These are phyloP conservation scores for Kernera saxatilis DNA, from an alignment of 345 rosid genomes.

Conservation along the genomic window DNA sequence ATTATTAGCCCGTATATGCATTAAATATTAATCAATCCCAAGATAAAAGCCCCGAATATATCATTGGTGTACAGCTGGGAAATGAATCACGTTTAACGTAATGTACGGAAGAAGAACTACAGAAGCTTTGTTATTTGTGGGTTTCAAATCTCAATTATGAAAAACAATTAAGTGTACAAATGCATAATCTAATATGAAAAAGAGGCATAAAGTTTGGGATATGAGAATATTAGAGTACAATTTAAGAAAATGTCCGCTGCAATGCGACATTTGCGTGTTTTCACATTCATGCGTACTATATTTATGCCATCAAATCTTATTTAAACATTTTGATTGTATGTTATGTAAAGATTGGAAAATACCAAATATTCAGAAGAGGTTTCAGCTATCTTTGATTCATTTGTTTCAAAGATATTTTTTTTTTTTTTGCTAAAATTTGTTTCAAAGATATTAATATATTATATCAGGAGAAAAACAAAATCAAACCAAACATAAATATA, in stretches of 20 bases:
- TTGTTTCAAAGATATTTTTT: no score
- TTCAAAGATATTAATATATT: no score
- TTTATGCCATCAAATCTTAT: not conserved
- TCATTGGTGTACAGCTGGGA: slow-evolving; percentile 14
- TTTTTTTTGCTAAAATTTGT: no score
- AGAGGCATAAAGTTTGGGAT: slow-evolving; percentile 23
- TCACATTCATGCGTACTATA: slow-evolving; percentile 11
- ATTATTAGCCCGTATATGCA: not conserved
- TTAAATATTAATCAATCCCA: not conserved
- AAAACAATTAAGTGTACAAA: not conserved
- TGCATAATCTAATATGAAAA: not conserved
- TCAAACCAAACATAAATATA: not conserved
- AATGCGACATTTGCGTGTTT: slow-evolving; percentile 25
- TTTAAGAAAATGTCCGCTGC: slow-evolving; percentile 14
- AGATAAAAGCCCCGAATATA: not conserved
- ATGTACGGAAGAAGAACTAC: slow-evolving; percentile 23
- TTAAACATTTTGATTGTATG: not conserved
- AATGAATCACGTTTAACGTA: slow-evolving; percentile 25
- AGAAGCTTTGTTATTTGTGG: not conserved
- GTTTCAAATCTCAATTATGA: slow-evolving; percentile 4
- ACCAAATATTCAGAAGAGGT: not conserved
- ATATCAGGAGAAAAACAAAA: not conserved
- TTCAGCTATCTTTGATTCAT: not conserved
- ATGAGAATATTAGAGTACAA: slow-evolving; percentile 17
- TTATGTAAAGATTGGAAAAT: not conserved